phyloP scores from a whole-genome alignment of 2,329 filamentous ascomycete species.

The Aspergillus tubingensis region DNA sequence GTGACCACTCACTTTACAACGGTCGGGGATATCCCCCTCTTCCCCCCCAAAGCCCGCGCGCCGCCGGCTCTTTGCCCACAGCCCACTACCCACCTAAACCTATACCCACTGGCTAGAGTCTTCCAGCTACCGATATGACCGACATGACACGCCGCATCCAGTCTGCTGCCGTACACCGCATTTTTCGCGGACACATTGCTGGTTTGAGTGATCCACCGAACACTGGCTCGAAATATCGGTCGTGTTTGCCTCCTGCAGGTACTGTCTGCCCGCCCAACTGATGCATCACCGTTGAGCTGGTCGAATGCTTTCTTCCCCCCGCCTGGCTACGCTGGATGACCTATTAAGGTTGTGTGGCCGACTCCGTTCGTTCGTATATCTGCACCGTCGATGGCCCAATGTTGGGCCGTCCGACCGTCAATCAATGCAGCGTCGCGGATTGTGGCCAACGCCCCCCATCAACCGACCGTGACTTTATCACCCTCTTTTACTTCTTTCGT shows the following conservation, averaged over 20 bases:
- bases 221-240: conserved; percentile 10
- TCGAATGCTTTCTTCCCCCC: conserved; percentile 9
- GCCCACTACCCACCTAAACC: too few species aligned
- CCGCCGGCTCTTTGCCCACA: too few species aligned
- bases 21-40: conserved; percentile 4
- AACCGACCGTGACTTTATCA: background rate
- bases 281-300: conserved; percentile 23
- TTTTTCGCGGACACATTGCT: conserved; percentile 18
- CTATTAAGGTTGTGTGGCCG: conserved; percentile 2
- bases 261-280: conserved; percentile 19
- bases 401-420: conserved; percentile 16
- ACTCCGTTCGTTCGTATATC: conserved; percentile 6
- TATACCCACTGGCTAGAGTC: background rate
- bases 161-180: conserved; percentile 22
- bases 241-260: conserved; percentile 23
- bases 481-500: conserved; percentile 18
- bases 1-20: conserved; percentile 5
- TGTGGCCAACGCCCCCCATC: background rate
- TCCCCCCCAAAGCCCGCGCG: background rate
- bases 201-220: conserved; percentile 14
- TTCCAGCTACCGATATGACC: background rate
- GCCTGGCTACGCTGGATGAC: background rate
- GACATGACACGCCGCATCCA: conserved; percentile 4
- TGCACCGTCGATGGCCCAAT: conserved; percentile 11
- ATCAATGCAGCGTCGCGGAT: conserved; percentile 1